Conservation (phyloP, 495 filamentous ascomycete genomes). For the Penicillium taxi region DNA sequence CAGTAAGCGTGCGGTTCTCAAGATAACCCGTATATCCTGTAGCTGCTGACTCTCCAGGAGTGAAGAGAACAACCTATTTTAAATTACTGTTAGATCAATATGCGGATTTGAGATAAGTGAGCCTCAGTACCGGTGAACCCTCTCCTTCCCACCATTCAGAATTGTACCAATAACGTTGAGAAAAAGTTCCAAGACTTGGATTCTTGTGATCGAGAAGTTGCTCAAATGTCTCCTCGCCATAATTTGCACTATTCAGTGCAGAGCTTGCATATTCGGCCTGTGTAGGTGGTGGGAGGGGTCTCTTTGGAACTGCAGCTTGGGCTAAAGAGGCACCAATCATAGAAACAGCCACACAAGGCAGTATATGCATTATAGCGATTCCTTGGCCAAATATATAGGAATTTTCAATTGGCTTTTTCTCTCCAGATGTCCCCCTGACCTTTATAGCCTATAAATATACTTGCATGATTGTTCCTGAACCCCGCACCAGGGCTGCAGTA, state of each 20-base stretch:
- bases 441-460: too few relatives aligned
- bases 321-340: conserved; percentile 1
- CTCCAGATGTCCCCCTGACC: background rate
- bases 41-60: conserved; percentile 50
- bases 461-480: too few relatives aligned
- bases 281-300: conserved; percentile 10
- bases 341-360: conserved; percentile 1
- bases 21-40: conserved; percentile 40
- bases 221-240: conserved; percentile 31
- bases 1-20: conserved; percentile 43
- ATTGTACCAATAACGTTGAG: conserved; percentile 46
- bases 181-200: conserved; percentile 46
- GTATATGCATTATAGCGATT: conserved; percentile 3
- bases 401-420: background rate
- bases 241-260: background rate
- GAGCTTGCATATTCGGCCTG: too few relatives aligned
- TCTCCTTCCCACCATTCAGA: conserved; percentile 43
- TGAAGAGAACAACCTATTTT: conserved; percentile 44
- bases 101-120: background rate
- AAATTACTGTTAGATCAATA: conserved; percentile 6
- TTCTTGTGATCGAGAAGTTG: conserved; percentile 50
- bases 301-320: conserved; percentile 1
- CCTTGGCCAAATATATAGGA: background rate
- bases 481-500: background rate
- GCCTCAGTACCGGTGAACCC: conserved; percentile 42